Percentiles rank a stretch among this genome's conserved stretches.
phyloP scores from a whole-genome alignment of 306 rosid species.

The Fagus crenata region DNA sequence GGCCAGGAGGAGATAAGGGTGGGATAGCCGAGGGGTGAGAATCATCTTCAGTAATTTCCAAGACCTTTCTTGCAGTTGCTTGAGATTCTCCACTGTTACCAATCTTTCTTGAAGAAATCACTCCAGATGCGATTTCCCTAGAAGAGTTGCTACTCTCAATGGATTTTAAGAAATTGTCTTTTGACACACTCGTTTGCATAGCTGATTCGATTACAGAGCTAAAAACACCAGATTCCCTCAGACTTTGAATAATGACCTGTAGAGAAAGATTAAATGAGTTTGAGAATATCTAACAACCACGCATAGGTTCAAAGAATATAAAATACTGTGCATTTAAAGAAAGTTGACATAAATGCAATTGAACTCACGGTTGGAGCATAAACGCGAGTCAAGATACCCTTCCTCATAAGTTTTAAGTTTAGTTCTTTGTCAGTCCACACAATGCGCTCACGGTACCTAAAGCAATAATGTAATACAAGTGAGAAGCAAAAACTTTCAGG shows the following conservation, averaged over 20 bases:
- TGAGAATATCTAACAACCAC: conserved; percentile 6
- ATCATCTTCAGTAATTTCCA: conserved; percentile 46
- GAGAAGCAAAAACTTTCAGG: conserved; percentile 4
- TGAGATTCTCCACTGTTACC: conserved; percentile 52
- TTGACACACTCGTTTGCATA: conserved; percentile 47
- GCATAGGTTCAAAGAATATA: background rate
- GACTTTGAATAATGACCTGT: conserved; percentile 77
- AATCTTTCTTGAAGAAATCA: conserved; percentile 58
- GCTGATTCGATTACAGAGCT: conserved; percentile 66
- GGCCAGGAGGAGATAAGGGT: conserved; percentile 76
- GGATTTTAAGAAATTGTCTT: conserved; percentile 64
- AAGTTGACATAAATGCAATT: conserved; percentile 12
- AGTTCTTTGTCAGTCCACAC: conserved; percentile 78
- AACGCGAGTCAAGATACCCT: conserved; percentile 84
- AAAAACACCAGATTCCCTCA: conserved; percentile 79
- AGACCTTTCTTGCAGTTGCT: conserved; percentile 62
- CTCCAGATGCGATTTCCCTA: conserved; percentile 44
- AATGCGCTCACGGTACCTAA: conserved; percentile 84
- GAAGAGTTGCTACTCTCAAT: conserved; percentile 72
- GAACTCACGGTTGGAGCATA: conserved; percentile 77
- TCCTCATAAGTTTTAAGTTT: conserved; percentile 69
- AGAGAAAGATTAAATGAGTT: conserved; percentile 20
- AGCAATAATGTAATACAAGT: conserved; percentile 24
- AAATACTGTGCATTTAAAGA: background rate
- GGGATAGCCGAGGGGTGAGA: conserved; percentile 62